Base-by-base conservation (phyloP, 306 rosid species). In the Quillaja saponaria region DNA sequence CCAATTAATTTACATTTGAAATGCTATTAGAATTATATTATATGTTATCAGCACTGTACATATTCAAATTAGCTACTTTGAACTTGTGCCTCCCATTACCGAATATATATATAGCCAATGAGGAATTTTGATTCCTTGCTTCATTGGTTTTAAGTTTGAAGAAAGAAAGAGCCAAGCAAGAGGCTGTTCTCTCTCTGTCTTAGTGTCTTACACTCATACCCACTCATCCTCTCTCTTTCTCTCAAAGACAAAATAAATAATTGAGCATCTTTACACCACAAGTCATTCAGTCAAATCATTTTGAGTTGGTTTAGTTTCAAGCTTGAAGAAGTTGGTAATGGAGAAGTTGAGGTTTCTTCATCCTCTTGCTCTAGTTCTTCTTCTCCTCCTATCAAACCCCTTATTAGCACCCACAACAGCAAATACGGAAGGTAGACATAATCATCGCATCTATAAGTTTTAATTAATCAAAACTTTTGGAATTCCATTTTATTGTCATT, bases 381-480 rank as follows among this genome's bases (percentile, higher is more conserved):
- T 64, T 57, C 49, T 82, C n/a, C 21, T 83, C 49, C 13, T 71
- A 7, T 61, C 71, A 8, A 49, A 68, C 45, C 71, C 63, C 41
- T 61, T n/a, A n/a, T n/a, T 69, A 21, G 42, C 76, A 41, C 71
- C 76, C 9, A 25, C 73, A 19, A 61, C 61, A n/a, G 84, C 87
- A 12, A 90, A 90, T 82, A 61, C 67, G 16, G 97, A 90, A 87
- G 97, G 96, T 89, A 77, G 58, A 6, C 15, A 9, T n/a, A n/a
- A n/a, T n/a, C n/a, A n/a, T n/a, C n/a, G n/a, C n/a, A n/a, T n/a
- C n/a, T n/a, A n/a, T n/a, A n/a, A n/a, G n/a, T n/a, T n/a, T n/a
- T n/a, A n/a, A n/a, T n/a, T n/a, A n/a, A n/a, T n/a, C n/a, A n/a
- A n/a, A n/a, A n/a, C n/a, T n/a, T n/a, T n/a, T n/a, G n/a, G n/a